These are phyloP conservation scores for Solanum boliviense DNA, from an alignment of 257 asterid species.

Conservation along the genomic window DNA sequence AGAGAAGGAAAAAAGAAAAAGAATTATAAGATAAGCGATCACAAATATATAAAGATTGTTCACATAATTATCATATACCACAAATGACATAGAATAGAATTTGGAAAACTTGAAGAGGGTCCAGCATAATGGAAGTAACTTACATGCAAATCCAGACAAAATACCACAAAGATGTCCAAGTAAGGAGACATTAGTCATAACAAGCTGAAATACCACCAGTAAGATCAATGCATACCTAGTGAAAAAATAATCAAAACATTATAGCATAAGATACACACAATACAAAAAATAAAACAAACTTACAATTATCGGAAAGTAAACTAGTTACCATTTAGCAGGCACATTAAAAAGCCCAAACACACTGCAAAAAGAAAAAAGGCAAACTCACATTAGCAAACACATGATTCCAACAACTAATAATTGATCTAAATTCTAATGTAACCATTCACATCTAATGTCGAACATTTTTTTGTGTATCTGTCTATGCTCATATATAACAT, in stretches of 20 bases:
- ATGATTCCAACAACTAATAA: background rate
- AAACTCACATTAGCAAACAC: constrained; percentile 11
- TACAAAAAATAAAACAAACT: background rate
- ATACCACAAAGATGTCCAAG: constrained; percentile 56
- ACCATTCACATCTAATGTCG: background rate
- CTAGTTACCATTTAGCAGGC: constrained; percentile 77
- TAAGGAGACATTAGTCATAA: constrained; percentile 59
- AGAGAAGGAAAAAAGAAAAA: background rate
- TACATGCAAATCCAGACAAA: constrained; percentile 64
- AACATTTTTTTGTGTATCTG: background rate
- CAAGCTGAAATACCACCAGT: constrained; percentile 59
- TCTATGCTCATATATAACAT: background rate
- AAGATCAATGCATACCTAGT: constrained; percentile 61
- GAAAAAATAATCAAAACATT: constrained; percentile 1
- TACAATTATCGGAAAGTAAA: background rate
- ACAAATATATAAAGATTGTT: background rate
- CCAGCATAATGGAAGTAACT: constrained; percentile 1
- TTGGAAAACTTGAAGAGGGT: background rate
- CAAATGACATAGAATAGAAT: background rate
- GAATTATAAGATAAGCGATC: background rate
- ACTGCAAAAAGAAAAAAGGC: constrained; percentile 35
- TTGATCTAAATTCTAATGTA: background rate
- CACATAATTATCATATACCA: background rate
- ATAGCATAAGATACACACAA: background rate
- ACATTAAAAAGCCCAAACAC: constrained; percentile 92